Evolutionary conservation across 2,329 filamentous ascomycete genomes (phyloP).

Genomic region (Cladophialophora bantiana): DNA sequence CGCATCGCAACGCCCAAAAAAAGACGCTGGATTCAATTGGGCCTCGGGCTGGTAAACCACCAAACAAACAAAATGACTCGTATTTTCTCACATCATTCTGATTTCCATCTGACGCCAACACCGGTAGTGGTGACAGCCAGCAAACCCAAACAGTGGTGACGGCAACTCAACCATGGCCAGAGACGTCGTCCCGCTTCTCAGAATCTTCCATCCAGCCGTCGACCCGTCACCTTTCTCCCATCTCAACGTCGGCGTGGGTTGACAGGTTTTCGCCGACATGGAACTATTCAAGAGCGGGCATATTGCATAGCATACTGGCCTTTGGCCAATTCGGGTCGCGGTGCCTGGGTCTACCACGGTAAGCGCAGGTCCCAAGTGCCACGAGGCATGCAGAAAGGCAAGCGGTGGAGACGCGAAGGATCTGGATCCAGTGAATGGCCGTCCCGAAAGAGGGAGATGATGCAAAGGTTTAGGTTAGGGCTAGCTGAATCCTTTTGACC

Average conservation of each 20-base stretch:
- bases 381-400: slow-evolving; percentile 17
- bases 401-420: slow-evolving; percentile 23
- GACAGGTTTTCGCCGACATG: slow-evolving; percentile 15
- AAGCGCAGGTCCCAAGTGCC: slow-evolving; percentile 16
- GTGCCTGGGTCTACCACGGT: slow-evolving; percentile 10
- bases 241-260: slow-evolving; percentile 11
- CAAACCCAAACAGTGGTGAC: neutral
- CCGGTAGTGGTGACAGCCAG: slow-evolving; percentile 1
- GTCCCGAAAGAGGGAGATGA: slow-evolving; percentile 6
- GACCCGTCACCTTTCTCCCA: neutral
- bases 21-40: neutral
- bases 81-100: slow-evolving; percentile 20
- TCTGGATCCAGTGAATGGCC: slow-evolving; percentile 17
- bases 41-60: neutral
- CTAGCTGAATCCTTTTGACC: slow-evolving; percentile 17
- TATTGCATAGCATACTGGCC: slow-evolving; percentile 16
- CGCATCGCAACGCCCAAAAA: neutral
- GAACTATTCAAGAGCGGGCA: slow-evolving; percentile 11
- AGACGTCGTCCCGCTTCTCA: neutral
- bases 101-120: neutral
- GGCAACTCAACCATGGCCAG: neutral
- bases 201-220: neutral
- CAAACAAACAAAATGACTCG: slow-evolving; percentile 5
- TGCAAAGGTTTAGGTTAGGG: slow-evolving; percentile 1
- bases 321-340: neutral